These are phyloP conservation scores for Schizosaccharomyces japonicus DNA, from an alignment of 805 yeast species.

Conservation along the genomic window DNA sequence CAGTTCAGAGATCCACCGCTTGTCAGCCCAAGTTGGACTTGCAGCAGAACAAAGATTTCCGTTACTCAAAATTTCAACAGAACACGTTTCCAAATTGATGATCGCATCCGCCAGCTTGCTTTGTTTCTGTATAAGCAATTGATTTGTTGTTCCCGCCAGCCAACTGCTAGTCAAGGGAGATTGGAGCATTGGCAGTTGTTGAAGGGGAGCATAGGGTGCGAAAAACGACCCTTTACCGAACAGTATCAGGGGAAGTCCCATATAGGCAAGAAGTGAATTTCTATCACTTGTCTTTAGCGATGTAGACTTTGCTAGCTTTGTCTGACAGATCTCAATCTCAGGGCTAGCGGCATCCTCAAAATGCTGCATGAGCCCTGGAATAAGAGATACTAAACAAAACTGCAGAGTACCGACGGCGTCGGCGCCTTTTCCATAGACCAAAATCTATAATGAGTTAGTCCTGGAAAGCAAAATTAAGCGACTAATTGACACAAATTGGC, in stretches of 20 bases:
- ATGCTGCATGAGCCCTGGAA: constrained; percentile 34
- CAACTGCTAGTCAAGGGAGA: constrained; percentile 35
- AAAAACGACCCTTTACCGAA: constrained; percentile 74
- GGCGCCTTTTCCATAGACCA: constrained; percentile 59
- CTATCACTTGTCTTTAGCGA: constrained; percentile 59
- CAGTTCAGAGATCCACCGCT: constrained; percentile 46
- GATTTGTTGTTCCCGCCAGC: constrained; percentile 71
- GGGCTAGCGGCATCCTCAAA: constrained; percentile 68
- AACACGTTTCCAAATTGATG: constrained; percentile 9
- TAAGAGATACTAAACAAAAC: constrained; percentile 56
- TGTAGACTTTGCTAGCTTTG: constrained; percentile 31
- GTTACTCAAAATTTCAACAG: constrained; percentile 22
- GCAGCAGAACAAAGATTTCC: constrained; percentile 23
- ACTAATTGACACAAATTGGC: background rate
- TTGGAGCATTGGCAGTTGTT: constrained; percentile 56
- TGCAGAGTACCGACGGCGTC: constrained; percentile 63
- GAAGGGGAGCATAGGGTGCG: constrained; percentile 83
- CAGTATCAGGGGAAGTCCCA: constrained; percentile 70
- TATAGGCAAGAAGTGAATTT: constrained; percentile 46
- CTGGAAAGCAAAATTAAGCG: background rate
- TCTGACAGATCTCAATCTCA: constrained; percentile 28
- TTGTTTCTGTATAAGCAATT: constrained; percentile 46
- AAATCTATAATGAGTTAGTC: constrained; percentile 18
- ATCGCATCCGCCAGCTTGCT: constrained; percentile 30
- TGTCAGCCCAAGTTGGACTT: constrained; percentile 43